Conservation (phyloP, 768 basidiomycete species). For the Sarcomyxa edulis region DNA sequence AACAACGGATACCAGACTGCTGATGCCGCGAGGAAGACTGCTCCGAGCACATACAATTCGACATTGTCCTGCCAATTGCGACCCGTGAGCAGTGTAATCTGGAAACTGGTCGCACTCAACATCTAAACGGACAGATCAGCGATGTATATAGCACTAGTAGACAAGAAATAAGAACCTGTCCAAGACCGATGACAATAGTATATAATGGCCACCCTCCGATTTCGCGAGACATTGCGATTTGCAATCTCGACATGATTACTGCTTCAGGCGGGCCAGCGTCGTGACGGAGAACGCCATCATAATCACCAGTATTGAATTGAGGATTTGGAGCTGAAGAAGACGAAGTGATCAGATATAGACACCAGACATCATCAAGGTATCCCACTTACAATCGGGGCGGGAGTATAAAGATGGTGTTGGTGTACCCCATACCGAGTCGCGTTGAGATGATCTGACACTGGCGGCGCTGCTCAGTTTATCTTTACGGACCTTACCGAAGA, state of each 20-base stretch:
- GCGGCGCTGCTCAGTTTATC: conserved; percentile 83
- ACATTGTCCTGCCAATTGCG: conserved; percentile 76
- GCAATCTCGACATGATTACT: conserved; percentile 77
- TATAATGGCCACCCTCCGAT: conserved; percentile 88
- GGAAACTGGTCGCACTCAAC: conserved; percentile 90
- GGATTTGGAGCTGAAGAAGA: conserved; percentile 40
- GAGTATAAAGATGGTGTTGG: conserved; percentile 61
- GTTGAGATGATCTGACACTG: conserved; percentile 70
- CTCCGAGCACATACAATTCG: conserved; percentile 88
- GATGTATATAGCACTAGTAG: not conserved
- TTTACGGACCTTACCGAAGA: conserved; percentile 86
- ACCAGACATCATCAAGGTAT: conserved; percentile 1
- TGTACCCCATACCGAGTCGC: conserved; percentile 81
- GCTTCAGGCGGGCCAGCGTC: conserved; percentile 52
- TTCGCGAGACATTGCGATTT: conserved; percentile 79
- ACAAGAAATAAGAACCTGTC: conserved; percentile 48
- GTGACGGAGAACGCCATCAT: conserved; percentile 39
- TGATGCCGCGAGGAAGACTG: conserved; percentile 81
- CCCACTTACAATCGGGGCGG: conserved; percentile 66
- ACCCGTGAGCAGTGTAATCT: conserved; percentile 86
- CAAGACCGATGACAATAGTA: conserved; percentile 81
- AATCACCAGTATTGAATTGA: conserved; percentile 40
- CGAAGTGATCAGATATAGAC: not conserved
- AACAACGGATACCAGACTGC: conserved; percentile 89
- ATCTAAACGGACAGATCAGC: conserved; percentile 39